Base-by-base conservation (phyloP, 768 basidiomycete species). In the Fomitopsis serialis region DNA sequence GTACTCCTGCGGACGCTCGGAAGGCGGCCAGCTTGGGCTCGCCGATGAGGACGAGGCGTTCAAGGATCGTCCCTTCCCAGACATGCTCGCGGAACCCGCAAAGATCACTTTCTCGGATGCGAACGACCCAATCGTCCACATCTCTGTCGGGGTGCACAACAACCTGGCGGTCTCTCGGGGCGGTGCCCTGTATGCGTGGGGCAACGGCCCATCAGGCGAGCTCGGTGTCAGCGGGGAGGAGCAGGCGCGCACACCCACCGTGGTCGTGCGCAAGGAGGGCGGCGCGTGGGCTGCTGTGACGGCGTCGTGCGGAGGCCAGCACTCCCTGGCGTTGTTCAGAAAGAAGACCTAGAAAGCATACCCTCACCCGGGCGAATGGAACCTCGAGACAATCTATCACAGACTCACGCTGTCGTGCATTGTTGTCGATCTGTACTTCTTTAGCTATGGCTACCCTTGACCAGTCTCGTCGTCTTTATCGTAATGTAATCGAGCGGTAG, bases 1-100 rank as follows among this genome's bases (percentile, higher is more conserved):
- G 1, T 96, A 81, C 66, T 90, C 85, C 1, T 89, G 87, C 62
- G 96, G 96, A 2, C 84, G 94, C 35, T 83, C 81, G 43, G 91
- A 94, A 59, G 83, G 82, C 35, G 82, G 87, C 34, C 92, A 97
- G 61, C 79, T 96, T 27, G 96, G 96, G 11, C 74, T 89, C 34
- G 68, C 77, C 0, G 81, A 86, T 53, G 84, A 89, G 56, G 82
- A 96, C 58, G 76, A 76, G 4, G 87, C 81, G 21, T 78, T 85
- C 61, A 70, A 81, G 51, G 77, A 82, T 36, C 75, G 77, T 12
- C 70, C 69, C 17, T 66, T 79, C 52, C 70, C 75, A 2, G 84
- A 88, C 58, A 86, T 83, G 61, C 63, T 95, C 32, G 59, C 76
- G 8, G 78, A 80, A 52, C 92, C 94, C 24, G 75, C 81, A 48